These are phyloP conservation scores for Bryopsis sp. DNA, from an alignment of 139 green algal genomes.

Conservation along the genomic window DNA sequence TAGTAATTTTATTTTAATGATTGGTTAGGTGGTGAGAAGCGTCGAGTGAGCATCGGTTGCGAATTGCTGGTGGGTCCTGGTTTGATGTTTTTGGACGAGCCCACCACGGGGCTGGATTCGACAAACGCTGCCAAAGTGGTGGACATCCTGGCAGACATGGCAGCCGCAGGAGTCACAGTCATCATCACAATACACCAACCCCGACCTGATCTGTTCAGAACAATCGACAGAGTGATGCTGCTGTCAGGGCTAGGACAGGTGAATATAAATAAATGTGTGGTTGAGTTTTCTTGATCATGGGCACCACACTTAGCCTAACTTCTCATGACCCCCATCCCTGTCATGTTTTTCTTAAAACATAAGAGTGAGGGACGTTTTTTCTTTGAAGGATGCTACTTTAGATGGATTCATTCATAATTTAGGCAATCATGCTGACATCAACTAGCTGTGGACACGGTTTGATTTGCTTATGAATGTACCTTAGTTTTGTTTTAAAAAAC, in stretches of 20 bases:
- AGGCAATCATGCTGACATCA: too few species aligned
- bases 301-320: too few species aligned
- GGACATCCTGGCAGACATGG: slow-evolving; percentile 46
- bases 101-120: slow-evolving; percentile 32
- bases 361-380: too few species aligned
- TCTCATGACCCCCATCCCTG: too few species aligned
- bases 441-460: too few species aligned
- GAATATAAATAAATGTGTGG: neutral
- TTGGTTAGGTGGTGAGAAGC: slow-evolving; percentile 28
- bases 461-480: too few species aligned
- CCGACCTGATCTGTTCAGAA: slow-evolving; percentile 48
- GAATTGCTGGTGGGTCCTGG: slow-evolving; percentile 35
- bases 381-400: too few species aligned
- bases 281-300: too few species aligned
- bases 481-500: too few species aligned
- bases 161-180: slow-evolving; percentile 37
- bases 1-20: neutral
- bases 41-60: slow-evolving; percentile 32
- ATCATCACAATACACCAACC: slow-evolving; percentile 62
- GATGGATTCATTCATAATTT: too few species aligned
- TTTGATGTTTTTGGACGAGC: slow-evolving; percentile 57
- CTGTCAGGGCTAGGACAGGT: slow-evolving; percentile 40
- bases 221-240: slow-evolving; percentile 49
- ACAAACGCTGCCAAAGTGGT: slow-evolving; percentile 57
- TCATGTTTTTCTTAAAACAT: too few species aligned